These are phyloP conservation scores for Candida tammaniensis DNA, from an alignment of 805 yeast genomes.

Conservation along the genomic window DNA sequence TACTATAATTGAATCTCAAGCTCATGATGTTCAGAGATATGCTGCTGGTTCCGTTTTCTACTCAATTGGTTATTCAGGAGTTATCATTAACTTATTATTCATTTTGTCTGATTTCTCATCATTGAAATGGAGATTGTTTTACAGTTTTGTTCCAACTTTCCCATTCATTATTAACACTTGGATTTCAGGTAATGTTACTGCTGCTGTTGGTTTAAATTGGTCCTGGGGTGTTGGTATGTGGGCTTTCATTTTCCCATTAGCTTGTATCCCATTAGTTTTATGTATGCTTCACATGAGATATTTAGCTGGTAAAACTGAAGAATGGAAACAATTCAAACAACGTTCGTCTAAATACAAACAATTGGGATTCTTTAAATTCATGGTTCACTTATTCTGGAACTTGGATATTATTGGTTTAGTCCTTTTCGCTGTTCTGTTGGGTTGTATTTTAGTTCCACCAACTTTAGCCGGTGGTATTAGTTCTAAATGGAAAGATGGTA, in stretches of 20 bases:
- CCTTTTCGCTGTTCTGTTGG: slow-evolving; percentile 52
- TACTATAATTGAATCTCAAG: slow-evolving; percentile 61
- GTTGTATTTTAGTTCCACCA: slow-evolving; percentile 66
- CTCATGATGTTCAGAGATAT: slow-evolving; percentile 53
- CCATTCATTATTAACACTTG: slow-evolving; percentile 78
- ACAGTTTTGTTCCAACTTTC: slow-evolving; percentile 61
- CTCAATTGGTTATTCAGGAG: slow-evolving; percentile 59
- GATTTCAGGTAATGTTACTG: slow-evolving; percentile 61
- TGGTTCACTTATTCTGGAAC: slow-evolving; percentile 47
- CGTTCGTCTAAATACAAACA: slow-evolving; percentile 32
- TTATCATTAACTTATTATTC: slow-evolving; percentile 52
- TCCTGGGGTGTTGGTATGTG: slow-evolving; percentile 81
- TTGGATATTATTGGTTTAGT: slow-evolving; percentile 63
- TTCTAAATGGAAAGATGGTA: slow-evolving; percentile 55
- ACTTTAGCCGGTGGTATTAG: slow-evolving; percentile 69
- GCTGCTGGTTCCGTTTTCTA: slow-evolving; percentile 61
- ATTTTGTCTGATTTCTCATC: slow-evolving; percentile 64
- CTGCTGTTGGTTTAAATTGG: slow-evolving; percentile 45
- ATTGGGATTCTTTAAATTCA: slow-evolving; percentile 31
- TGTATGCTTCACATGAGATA: slow-evolving; percentile 56
- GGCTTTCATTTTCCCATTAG: slow-evolving; percentile 71
- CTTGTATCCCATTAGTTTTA: slow-evolving; percentile 54
- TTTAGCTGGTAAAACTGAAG: slow-evolving; percentile 50
- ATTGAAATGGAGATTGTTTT: slow-evolving; percentile 67
- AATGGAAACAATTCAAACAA: slow-evolving; percentile 40